Evolutionary conservation across 257 asterid genomes (phyloP).

Genomic region (Voacanga thouarsii): DNA sequence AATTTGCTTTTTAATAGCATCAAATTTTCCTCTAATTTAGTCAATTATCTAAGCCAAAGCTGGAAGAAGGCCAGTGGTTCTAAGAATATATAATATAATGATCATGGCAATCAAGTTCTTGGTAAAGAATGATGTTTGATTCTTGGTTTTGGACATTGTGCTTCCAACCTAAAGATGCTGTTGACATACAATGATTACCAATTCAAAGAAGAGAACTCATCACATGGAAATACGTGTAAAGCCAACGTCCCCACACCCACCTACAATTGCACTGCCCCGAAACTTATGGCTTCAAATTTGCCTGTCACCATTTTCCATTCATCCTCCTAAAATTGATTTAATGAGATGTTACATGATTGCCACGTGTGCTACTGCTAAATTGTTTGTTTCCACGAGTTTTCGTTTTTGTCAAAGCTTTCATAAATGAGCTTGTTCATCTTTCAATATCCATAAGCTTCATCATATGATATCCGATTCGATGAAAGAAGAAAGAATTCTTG

Average conservation of each 20-base stretch:
- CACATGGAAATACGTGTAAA: conserved; percentile 50
- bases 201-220: conserved; percentile 25
- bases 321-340: not conserved
- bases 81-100: conserved; percentile 5
- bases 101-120: conserved; percentile 41
- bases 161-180: conserved; percentile 26
- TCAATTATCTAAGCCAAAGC: not conserved
- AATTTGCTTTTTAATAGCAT: not conserved
- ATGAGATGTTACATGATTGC: conserved; percentile 2
- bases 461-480: not conserved
- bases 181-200: conserved; percentile 45
- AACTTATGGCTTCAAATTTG: conserved; percentile 33
- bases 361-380: not conserved
- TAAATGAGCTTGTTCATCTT: not conserved
- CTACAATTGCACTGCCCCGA: conserved; percentile 25
- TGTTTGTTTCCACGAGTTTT: not conserved
- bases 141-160: conserved; percentile 20
- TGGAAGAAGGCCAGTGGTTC: not conserved
- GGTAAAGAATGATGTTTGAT: conserved; percentile 29
- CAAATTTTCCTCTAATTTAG: too few species aligned
- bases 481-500: not conserved
- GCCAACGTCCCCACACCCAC: conserved; percentile 22
- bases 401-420: not conserved
- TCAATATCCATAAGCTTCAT: not conserved
- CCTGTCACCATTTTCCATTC: not conserved